Evolutionary conservation across 169 alveolate species (phyloP), one percentile per base, ranked within the genome.

Genomic region (Eimeria maxima): DNA sequence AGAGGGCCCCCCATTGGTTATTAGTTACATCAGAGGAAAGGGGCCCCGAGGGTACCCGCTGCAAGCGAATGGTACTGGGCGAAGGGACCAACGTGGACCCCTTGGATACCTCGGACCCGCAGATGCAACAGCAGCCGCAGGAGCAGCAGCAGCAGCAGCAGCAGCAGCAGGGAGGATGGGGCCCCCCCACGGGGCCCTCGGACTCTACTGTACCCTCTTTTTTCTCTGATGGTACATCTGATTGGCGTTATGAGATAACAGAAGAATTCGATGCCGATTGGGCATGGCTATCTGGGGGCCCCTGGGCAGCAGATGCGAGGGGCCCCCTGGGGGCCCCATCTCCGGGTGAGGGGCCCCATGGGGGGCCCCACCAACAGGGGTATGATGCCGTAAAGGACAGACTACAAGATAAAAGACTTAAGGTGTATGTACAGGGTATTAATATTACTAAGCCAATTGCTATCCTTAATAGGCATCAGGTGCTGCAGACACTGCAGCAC

Each of bases 231-330:
- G 90, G 90, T 50, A 69, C 71, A n/a, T 22, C 65, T 7, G 90
- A 80, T n/a, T 80, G 90, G 90, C 27, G 90, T 44, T 63, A 47
- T 0, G 47, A 24, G 2, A 24, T 80, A 16, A 80, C 71, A 7
- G 90, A 80, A 45, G 90, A 45, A 7, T 80, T 80, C 65, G 90
- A 80, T 50, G 90, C 90, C 5, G 90, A 80, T 24, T 80, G 90
- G 90, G 65, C 71, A 10, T n/a, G 90, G 90, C 90, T 80, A 10
- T 80, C 90, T 7, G 90, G 90, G 44, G 90, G 65, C 27, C 90
- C 90, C 90, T 80, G 71, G 90, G 69, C 90, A 22, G 38, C 45
- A 50, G 90, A 80, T 44, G 10, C 87, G 42, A 24, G 22, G 69
- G 69, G 65, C 13, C 45, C 90, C 45, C 45, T 22, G 45, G 69